phyloP scores from a whole-genome alignment of 2,329 filamentous ascomycete species.

The Apiospora marii region DNA sequence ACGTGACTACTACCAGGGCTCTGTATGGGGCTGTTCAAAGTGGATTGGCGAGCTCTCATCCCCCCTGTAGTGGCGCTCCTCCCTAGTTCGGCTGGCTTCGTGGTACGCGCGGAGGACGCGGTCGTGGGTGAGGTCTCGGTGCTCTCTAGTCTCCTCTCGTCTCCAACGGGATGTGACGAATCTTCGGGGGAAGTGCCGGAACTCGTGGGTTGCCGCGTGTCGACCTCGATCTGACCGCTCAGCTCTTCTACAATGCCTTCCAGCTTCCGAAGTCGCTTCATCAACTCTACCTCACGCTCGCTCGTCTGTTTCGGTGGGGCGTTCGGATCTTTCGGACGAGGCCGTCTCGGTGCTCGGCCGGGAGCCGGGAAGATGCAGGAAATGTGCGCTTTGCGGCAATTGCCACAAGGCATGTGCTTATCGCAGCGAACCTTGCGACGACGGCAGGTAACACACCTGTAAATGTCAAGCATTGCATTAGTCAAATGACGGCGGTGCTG shows the following conservation, averaged over 20 bases:
- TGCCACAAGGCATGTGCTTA: slow-evolving; percentile 78
- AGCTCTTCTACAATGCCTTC: slow-evolving; percentile 79
- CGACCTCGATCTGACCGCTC: slow-evolving; percentile 69
- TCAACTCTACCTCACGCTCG: slow-evolving; percentile 71
- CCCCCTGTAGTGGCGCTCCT: not conserved
- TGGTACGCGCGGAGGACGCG: not conserved
- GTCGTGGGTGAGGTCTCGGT: slow-evolving; percentile 30
- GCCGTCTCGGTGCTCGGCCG: slow-evolving; percentile 74
- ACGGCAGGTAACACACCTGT: slow-evolving; percentile 55
- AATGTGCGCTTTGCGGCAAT: slow-evolving; percentile 74
- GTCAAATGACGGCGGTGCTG: not conserved
- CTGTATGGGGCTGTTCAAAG: slow-evolving; percentile 38
- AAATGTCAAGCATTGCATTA: not conserved
- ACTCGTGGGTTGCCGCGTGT: slow-evolving; percentile 49
- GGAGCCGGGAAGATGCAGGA: slow-evolving; percentile 79
- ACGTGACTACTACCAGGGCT: slow-evolving; percentile 37
- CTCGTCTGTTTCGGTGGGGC: slow-evolving; percentile 65
- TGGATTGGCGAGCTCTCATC: not conserved
- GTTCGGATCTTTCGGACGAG: slow-evolving; percentile 70
- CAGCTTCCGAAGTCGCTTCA: slow-evolving; percentile 75
- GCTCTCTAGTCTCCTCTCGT: slow-evolving; percentile 25
- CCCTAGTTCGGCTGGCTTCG: not conserved
- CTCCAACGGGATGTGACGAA: slow-evolving; percentile 33
- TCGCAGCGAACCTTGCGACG: slow-evolving; percentile 76
- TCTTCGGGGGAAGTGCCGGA: slow-evolving; percentile 50